Percentiles rank a stretch among this genome's conserved stretches.
Conservation (phyloP, 805 yeast genomes). For the Jamesozyma rosinii region DNA sequence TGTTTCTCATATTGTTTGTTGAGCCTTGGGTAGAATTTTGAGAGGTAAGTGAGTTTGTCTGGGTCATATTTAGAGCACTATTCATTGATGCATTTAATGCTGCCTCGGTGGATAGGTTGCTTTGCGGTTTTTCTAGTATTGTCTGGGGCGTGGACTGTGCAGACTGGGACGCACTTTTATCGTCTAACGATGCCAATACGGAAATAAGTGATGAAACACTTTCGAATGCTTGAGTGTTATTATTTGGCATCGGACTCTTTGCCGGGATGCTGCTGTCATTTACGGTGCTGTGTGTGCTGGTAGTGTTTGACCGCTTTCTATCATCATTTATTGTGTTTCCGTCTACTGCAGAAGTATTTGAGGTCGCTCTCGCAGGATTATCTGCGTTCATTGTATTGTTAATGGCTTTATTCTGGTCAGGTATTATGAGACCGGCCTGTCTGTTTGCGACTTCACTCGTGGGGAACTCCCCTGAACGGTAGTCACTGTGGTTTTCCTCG, state of each 20-base stretch:
- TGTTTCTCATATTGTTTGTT: neutral
- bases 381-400: neutral
- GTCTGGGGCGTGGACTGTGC: neutral
- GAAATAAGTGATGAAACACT: conserved; percentile 17
- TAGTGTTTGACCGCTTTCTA: neutral
- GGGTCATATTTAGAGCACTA: neutral
- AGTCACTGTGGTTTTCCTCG: neutral
- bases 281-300: neutral
- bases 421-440: neutral
- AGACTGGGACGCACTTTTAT: neutral
- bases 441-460: neutral
- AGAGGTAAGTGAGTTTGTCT: neutral
- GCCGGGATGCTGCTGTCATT: neutral
- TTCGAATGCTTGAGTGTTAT: conserved; percentile 4
- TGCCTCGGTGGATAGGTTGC: neutral
- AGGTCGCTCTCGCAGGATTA: neutral
- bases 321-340: neutral
- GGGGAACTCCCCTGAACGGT: neutral
- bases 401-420: neutral
- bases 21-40: neutral
- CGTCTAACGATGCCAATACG: conserved; percentile 5
- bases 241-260: neutral
- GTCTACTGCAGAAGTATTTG: neutral
- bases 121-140: neutral
- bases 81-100: neutral